phyloP scores from a whole-genome alignment of 176 grass and related monocot genomes.

The Pontederia crassipes region DNA sequence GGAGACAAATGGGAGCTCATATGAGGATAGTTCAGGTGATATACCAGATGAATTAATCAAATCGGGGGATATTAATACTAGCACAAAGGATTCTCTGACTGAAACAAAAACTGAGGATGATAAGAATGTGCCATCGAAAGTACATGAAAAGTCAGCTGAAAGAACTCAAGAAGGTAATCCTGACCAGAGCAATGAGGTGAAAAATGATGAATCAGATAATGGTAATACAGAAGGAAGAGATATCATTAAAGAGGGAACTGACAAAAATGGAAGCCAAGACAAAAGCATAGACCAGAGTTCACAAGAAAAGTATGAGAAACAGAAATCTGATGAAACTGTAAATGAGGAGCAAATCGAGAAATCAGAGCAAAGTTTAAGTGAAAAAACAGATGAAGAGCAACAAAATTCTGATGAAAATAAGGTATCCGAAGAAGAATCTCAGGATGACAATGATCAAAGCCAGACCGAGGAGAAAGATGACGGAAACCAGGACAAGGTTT shows the following conservation, averaged over 20 bases:
- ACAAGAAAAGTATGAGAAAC: slow-evolving; percentile 6
- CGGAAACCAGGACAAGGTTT: neutral
- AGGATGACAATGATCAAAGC: neutral
- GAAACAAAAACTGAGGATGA: slow-evolving; percentile 20
- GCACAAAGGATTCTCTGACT: slow-evolving; percentile 17
- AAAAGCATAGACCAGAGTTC: slow-evolving; percentile 25
- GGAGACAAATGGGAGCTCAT: slow-evolving; percentile 1
- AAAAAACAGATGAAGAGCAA: neutral
- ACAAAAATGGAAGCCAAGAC: slow-evolving; percentile 19
- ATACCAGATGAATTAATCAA: slow-evolving; percentile 44
- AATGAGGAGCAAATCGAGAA: neutral
- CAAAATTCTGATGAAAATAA: slow-evolving; percentile 1
- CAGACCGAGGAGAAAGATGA: neutral
- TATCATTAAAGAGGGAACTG: slow-evolving; percentile 41
- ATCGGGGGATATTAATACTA: slow-evolving; percentile 32
- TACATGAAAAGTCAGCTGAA: slow-evolving; percentile 22
- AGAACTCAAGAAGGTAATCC: slow-evolving; percentile 17
- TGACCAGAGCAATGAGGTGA: slow-evolving; percentile 12
- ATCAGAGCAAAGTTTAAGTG: neutral
- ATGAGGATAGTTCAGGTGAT: slow-evolving; percentile 54
- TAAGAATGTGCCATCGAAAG: slow-evolving; percentile 6
- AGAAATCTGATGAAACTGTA: slow-evolving; percentile 9
- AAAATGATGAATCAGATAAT: slow-evolving; percentile 9
- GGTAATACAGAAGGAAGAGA: slow-evolving; percentile 58
- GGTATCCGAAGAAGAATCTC: neutral